A percentile compares a stretch with the other conserved stretches of the same genome.
Evolutionary conservation across 108 stramenopile genomes (phyloP).

Genomic region (Cyclotella kingstonii): DNA sequence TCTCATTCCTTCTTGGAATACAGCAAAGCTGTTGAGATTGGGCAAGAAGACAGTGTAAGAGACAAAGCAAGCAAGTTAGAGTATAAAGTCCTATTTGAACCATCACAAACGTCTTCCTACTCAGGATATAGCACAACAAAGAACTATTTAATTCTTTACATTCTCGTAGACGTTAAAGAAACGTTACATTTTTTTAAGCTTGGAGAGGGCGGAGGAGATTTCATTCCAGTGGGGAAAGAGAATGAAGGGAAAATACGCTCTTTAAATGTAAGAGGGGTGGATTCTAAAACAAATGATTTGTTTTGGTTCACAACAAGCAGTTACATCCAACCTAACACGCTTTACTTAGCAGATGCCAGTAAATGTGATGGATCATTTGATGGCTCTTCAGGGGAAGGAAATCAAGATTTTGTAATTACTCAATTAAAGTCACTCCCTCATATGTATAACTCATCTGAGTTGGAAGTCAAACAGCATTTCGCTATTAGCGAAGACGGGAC

Average conservation of each 20-base stretch:
- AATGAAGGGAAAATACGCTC: slow-evolving; percentile 69
- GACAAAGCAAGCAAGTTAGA: slow-evolving; percentile 24
- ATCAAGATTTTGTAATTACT: slow-evolving; percentile 46
- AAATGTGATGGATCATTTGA: slow-evolving; percentile 34
- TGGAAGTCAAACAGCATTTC: slow-evolving; percentile 63
- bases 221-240: slow-evolving; percentile 50
- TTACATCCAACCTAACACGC: slow-evolving; percentile 67
- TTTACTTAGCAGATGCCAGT: slow-evolving; percentile 68
- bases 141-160: slow-evolving; percentile 76
- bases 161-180: slow-evolving; percentile 81
- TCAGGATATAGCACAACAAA: slow-evolving; percentile 70
- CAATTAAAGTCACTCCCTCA: slow-evolving; percentile 66
- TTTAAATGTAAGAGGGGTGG: slow-evolving; percentile 53
- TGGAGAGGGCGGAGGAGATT: slow-evolving; percentile 51
- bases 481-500: slow-evolving; percentile 86
- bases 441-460: slow-evolving; percentile 58
- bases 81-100: slow-evolving; percentile 77
- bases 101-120: slow-evolving; percentile 69
- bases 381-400: slow-evolving; percentile 12
- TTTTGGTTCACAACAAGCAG: slow-evolving; percentile 72
- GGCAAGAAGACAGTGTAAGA: slow-evolving; percentile 25
- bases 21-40: slow-evolving; percentile 54
- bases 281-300: slow-evolving; percentile 59
- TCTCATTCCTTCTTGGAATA: slow-evolving; percentile 53
- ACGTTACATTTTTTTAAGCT: slow-evolving; percentile 76